A percentile compares a stretch with the other conserved stretches of the same genome.
Conservation (phyloP, 495 filamentous ascomycete species). For the Neurospora tetraspora region DNA sequence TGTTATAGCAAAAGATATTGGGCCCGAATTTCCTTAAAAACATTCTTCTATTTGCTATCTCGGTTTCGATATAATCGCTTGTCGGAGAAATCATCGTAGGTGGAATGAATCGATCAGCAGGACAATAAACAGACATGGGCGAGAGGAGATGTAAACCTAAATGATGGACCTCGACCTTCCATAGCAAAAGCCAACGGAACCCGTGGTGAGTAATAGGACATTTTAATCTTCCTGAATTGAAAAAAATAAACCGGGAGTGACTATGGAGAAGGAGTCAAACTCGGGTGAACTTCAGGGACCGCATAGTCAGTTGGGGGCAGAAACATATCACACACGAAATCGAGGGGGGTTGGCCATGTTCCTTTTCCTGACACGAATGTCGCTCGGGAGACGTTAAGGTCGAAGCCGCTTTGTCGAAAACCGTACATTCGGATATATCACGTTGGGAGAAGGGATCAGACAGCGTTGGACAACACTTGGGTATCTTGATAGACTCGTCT, state of each 20-base stretch:
- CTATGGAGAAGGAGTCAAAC: constrained; percentile 32
- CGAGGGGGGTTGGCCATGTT: constrained; percentile 3
- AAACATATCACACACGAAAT: constrained; percentile 8
- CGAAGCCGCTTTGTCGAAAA: background rate
- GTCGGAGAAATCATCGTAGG: background rate
- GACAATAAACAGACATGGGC: background rate
- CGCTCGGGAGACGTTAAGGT: background rate
- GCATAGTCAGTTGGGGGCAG: background rate
- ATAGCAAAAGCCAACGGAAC: constrained; percentile 27
- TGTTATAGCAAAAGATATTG: no score
- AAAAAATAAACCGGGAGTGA: constrained; percentile 35
- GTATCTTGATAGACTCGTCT: constrained; percentile 4
- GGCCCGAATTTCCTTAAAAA: no score
- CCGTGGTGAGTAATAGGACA: constrained; percentile 42
- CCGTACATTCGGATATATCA: background rate
- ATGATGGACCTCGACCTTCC: constrained; percentile 39
- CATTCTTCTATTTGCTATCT: background rate
- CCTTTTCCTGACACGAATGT: background rate
- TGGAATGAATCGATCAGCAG: background rate
- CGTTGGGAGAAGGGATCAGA: background rate
- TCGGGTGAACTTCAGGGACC: constrained; percentile 15
- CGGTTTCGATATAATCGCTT: background rate
- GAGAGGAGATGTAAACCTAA: constrained; percentile 27
- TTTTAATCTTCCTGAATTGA: constrained; percentile 36
- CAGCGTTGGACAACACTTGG: background rate